A percentile compares a stretch with the other conserved stretches of the same genome.
Conservation (phyloP, 768 basidiomycete genomes). For the Austroboletus festivus region DNA sequence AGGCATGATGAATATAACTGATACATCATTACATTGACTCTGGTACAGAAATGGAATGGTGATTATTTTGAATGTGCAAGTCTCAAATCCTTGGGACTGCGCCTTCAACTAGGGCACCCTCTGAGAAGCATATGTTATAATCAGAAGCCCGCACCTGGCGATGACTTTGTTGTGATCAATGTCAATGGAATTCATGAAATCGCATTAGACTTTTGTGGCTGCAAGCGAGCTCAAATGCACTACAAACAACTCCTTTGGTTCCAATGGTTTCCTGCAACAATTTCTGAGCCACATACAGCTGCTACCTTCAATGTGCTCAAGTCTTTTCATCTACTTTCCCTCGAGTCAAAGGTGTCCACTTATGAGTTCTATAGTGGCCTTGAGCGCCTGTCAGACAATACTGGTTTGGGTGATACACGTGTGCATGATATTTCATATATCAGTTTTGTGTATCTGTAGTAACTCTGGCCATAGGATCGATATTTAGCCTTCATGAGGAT, state of each 20-base stretch:
- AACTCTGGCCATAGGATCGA: neutral
- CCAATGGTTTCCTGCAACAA: conserved; percentile 1
- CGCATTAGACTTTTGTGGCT: neutral
- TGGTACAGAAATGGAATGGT: too few relatives aligned
- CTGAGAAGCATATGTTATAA: too few relatives aligned
- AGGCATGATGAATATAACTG: too few relatives aligned
- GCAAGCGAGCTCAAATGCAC: neutral
- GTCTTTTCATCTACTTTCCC: neutral
- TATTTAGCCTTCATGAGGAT: neutral
- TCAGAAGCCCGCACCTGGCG: neutral
- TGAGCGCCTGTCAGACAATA: too few relatives aligned
- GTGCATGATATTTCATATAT: too few relatives aligned
- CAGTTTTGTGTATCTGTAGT: neutral
- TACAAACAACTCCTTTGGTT: conserved; percentile 1
- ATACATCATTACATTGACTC: too few relatives aligned
- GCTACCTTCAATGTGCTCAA: too few relatives aligned
- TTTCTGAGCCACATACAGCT: neutral
- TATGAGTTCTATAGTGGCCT: conserved; percentile 2
- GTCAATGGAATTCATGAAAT: neutral
- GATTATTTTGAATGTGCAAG: neutral
- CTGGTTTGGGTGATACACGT: too few relatives aligned
- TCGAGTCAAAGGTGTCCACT: neutral
- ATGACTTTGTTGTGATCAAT: conserved; percentile 2
- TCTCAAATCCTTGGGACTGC: neutral
- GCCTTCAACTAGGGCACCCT: conserved; percentile 2